Conservation (phyloP, 1,284 basidiomycete species). For the Peniophora sp. region DNA sequence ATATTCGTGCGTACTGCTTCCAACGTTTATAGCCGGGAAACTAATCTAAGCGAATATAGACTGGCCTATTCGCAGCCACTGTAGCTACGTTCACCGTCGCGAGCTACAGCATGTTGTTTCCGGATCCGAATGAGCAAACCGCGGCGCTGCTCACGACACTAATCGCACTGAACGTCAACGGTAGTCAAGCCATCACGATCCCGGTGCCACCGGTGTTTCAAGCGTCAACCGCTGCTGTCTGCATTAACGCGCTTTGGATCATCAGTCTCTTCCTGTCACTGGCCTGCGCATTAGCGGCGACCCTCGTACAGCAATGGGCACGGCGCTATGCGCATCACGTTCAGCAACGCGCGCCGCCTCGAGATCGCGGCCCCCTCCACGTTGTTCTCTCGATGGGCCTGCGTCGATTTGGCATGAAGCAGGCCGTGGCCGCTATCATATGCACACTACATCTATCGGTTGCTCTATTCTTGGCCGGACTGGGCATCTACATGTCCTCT, state of each 20-base stretch:
- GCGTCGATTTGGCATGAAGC: not conserved
- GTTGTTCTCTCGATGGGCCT: slow-evolving; percentile 2
- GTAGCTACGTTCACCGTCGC: slow-evolving; percentile 37
- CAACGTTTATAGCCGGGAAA: not conserved
- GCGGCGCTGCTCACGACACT: not conserved
- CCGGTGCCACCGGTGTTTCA: too few relatives aligned
- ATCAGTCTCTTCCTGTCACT: not conserved
- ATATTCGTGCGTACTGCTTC: slow-evolving; percentile 26
- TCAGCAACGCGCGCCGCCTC: slow-evolving; percentile 2
- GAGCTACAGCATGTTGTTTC: slow-evolving; percentile 22
- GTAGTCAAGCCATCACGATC: too few relatives aligned
- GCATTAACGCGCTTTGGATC: slow-evolving; percentile 10
- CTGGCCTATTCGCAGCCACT: slow-evolving; percentile 39
- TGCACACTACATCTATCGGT: slow-evolving; percentile 5
- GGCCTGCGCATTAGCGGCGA: slow-evolving; percentile 1
- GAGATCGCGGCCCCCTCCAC: not conserved
- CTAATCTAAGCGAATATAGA: slow-evolving; percentile 1
- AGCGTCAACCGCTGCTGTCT: not conserved
- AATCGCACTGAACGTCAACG: too few relatives aligned
- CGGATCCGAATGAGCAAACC: not conserved
- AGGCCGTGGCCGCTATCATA: not conserved
- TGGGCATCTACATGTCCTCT: slow-evolving; percentile 2
- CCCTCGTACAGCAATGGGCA: not conserved
- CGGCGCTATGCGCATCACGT: not conserved
- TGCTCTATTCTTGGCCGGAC: slow-evolving; percentile 6